Percentiles rank a stretch among this genome's conserved stretches.
phyloP scores from a whole-genome alignment of 2,329 filamentous ascomycete species.

The Colletotrichum echinochloae region DNA sequence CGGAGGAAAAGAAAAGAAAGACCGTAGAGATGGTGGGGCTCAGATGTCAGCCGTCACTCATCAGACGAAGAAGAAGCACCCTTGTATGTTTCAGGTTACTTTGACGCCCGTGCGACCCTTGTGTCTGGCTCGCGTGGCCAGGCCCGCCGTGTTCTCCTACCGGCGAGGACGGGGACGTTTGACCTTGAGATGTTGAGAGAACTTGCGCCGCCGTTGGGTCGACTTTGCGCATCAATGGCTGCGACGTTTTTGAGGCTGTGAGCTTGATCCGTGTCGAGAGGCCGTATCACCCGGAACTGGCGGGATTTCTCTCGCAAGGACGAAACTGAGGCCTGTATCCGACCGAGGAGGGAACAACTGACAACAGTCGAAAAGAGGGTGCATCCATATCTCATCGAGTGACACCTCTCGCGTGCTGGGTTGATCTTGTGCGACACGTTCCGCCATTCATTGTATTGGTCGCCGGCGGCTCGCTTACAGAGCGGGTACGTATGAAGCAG shows the following conservation, averaged over 20 bases:
- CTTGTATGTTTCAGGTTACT: conserved; percentile 41
- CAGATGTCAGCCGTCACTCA: conserved; percentile 39
- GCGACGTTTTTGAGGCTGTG: conserved; percentile 14
- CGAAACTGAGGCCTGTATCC: conserved; percentile 7
- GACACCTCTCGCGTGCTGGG: neutral
- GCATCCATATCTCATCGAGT: neutral
- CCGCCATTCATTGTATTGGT: conserved; percentile 1
- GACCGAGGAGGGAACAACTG: conserved; percentile 5
- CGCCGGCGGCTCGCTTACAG: neutral
- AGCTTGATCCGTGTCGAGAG: conserved; percentile 6
- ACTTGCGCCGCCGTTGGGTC: neutral
- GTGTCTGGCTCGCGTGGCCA: conserved; percentile 33
- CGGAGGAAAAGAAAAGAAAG: conserved; percentile 7
- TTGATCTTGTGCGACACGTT: conserved; percentile 1
- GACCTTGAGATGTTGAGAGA: conserved; percentile 4
- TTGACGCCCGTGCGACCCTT: conserved; percentile 36
- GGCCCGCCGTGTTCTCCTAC: conserved; percentile 37
- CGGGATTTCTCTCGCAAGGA: neutral
- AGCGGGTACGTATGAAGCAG: neutral
- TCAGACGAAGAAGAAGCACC: conserved; percentile 35
- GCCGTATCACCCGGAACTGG: neutral
- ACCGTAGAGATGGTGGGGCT: conserved; percentile 19
- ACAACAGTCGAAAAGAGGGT: neutral
- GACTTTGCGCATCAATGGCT: conserved; percentile 13
- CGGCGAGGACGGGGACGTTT: conserved; percentile 22